These are phyloP conservation scores for Parasitella parasitica DNA, from an alignment of 371 early-diverging fungal genomes.

Conservation along the genomic window DNA sequence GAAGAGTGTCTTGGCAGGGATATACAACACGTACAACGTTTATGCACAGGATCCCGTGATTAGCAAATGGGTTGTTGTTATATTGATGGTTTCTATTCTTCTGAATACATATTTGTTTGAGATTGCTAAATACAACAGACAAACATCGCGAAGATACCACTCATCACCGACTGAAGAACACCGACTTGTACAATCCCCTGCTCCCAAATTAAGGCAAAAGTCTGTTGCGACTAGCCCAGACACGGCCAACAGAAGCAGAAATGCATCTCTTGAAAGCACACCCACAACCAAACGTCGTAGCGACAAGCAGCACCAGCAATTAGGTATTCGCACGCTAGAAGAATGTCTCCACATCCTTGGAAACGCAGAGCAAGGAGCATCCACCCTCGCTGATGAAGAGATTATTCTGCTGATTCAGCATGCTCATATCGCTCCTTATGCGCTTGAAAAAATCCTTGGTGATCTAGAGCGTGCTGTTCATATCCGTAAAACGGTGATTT, in stretches of 20 bases:
- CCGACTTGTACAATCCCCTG: background rate
- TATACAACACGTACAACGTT: constrained; percentile 36
- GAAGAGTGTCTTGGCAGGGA: background rate
- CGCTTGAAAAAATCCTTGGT: constrained; percentile 78
- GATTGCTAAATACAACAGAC: constrained; percentile 36
- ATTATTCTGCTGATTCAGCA: constrained; percentile 69
- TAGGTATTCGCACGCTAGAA: background rate
- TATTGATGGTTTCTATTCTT: constrained; percentile 53
- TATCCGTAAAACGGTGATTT: constrained; percentile 77
- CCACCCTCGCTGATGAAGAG: constrained; percentile 63
- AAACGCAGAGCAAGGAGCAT: background rate
- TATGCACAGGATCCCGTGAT: constrained; percentile 63
- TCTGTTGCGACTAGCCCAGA: background rate
- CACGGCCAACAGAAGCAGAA: background rate
- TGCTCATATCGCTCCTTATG: constrained; percentile 79
- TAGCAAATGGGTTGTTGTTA: constrained; percentile 54
- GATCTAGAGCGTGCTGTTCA: constrained; percentile 83
- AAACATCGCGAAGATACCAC: background rate
- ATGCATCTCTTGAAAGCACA: background rate
- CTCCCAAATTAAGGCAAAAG: background rate
- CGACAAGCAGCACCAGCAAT: background rate
- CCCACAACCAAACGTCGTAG: background rate
- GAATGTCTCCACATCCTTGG: background rate
- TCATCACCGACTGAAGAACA: background rate
- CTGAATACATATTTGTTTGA: constrained; percentile 66